A percentile compares a stretch with the other conserved stretches of the same genome.
Conservation (phyloP, 1,284 basidiomycete species). For the Hortiboletus rubellus region DNA sequence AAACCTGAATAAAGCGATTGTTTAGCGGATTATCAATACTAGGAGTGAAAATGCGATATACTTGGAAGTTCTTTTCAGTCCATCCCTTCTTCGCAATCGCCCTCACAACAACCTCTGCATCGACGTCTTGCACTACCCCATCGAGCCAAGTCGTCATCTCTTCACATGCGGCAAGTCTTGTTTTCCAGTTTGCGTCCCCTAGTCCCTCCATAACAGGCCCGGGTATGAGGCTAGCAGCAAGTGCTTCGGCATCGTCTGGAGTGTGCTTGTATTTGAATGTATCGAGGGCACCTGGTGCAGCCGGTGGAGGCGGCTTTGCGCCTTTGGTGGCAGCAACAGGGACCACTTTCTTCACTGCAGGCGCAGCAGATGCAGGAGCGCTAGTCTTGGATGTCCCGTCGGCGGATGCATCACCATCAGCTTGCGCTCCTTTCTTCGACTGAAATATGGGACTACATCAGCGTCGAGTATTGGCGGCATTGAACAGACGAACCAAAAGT, state of each 20-base stretch:
- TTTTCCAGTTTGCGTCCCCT: conserved; percentile 91
- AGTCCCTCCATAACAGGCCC: conserved; percentile 70
- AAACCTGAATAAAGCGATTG: conserved; percentile 58
- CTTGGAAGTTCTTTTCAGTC: conserved; percentile 99
- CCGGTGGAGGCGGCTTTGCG: conserved; percentile 51
- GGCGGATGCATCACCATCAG: conserved; percentile 30
- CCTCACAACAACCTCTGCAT: conserved; percentile 90
- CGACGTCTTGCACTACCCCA: conserved; percentile 63
- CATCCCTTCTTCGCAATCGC: conserved; percentile 93
- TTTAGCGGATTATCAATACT: conserved; percentile 12
- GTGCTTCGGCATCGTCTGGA: conserved; percentile 88
- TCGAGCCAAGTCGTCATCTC: conserved; percentile 87
- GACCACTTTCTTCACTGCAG: conserved; percentile 49
- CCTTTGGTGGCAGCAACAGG: conserved; percentile 46
- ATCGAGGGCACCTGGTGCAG: conserved; percentile 61
- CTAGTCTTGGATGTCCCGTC: conserved; percentile 29
- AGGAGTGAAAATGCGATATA: conserved; percentile 35
- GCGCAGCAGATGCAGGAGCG: conserved; percentile 35
- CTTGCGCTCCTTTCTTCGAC: conserved; percentile 55
- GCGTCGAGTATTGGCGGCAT: conserved; percentile 1
- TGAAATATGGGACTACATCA: conserved; percentile 26
- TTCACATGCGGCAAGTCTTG: conserved; percentile 83
- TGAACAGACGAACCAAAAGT: conserved; percentile 40
- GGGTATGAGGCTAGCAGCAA: conserved; percentile 79
- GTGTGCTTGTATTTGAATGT: conserved; percentile 90